These are phyloP conservation scores for Fraxinus americana DNA, from an alignment of 257 asterid genomes.

Conservation along the genomic window DNA sequence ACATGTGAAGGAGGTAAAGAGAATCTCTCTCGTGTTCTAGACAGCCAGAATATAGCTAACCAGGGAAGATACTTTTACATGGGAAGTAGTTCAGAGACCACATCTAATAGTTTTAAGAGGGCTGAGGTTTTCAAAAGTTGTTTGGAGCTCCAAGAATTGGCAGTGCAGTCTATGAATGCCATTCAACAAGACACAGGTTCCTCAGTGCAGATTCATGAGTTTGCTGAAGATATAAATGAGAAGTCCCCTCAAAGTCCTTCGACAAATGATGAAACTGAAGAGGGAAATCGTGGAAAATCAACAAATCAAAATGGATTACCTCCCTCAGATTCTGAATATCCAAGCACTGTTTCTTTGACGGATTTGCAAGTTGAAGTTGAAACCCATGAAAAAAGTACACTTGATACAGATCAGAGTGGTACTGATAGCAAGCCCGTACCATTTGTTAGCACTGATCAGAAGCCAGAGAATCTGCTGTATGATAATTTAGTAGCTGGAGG, in stretches of 20 bases:
- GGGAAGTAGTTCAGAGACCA: conserved; percentile 32
- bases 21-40: conserved; percentile 29
- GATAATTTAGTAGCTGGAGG: conserved; percentile 22
- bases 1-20: conserved; percentile 38
- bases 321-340: conserved; percentile 1
- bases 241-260: conserved; percentile 36
- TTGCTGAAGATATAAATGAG: conserved; percentile 34
- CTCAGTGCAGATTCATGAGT: conserved; percentile 34
- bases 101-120: conserved; percentile 36
- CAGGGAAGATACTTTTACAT: conserved; percentile 27
- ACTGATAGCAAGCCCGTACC: conserved; percentile 36
- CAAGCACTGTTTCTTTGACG: conserved; percentile 25
- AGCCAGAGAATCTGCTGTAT: conserved; percentile 35
- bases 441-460: conserved; percentile 32
- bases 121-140: conserved; percentile 69
- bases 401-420: conserved; percentile 32
- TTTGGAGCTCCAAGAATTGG: conserved; percentile 60
- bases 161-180: conserved; percentile 36
- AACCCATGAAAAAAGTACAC: conserved; percentile 21
- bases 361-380: conserved; percentile 42
- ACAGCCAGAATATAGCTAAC: conserved; percentile 30
- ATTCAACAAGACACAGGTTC: conserved; percentile 33
- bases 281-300: conserved; percentile 37
- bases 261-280: conserved; percentile 37
- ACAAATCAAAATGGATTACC: conserved; percentile 29